Evolutionary conservation across 192 early-diverging fungal genomes (phyloP).

Genomic region (Allomyces macrogynus): DNA sequence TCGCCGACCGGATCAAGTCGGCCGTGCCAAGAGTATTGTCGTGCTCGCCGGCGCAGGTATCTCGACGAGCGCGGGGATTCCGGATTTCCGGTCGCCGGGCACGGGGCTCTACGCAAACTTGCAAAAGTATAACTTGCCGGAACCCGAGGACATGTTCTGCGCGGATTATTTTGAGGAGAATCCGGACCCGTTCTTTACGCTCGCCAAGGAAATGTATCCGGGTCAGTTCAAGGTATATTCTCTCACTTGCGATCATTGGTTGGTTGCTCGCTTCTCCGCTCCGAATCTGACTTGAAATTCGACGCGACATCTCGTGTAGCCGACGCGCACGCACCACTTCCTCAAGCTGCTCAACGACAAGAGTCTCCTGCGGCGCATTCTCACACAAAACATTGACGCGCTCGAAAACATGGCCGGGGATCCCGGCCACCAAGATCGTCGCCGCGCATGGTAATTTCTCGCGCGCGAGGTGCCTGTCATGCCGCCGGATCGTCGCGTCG

Average conservation of each 20-base stretch:
- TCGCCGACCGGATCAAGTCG: too few species aligned
- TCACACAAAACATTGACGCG: constrained; percentile 95
- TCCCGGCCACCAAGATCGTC: constrained; percentile 40
- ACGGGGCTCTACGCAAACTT: constrained; percentile 88
- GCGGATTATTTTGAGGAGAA: constrained; percentile 17
- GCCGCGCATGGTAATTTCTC: constrained; percentile 96
- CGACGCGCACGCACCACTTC: constrained; percentile 77
- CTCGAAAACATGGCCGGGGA: constrained; percentile 74
- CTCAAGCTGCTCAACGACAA: constrained; percentile 52
- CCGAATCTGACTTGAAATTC: not conserved
- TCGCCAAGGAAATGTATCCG: constrained; percentile 81
- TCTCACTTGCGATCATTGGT: not conserved
- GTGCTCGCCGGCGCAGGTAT: constrained; percentile 88
- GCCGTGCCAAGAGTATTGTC: constrained; percentile 24
- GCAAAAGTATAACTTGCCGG: constrained; percentile 68
- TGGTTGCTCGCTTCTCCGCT: not conserved
- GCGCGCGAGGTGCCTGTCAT: too few species aligned
- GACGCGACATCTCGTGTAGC: constrained; percentile 14
- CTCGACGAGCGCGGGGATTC: constrained; percentile 65
- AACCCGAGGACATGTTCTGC: constrained; percentile 82
- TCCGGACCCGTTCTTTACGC: constrained; percentile 69
- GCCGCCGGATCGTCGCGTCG: too few species aligned
- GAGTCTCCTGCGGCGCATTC: constrained; percentile 52
- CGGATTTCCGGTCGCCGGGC: constrained; percentile 79
- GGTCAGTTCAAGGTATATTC: constrained; percentile 33